Evolutionary conservation across 2,329 filamentous ascomycete species (phyloP).

Genomic region (Blastomyces gilchristii): DNA sequence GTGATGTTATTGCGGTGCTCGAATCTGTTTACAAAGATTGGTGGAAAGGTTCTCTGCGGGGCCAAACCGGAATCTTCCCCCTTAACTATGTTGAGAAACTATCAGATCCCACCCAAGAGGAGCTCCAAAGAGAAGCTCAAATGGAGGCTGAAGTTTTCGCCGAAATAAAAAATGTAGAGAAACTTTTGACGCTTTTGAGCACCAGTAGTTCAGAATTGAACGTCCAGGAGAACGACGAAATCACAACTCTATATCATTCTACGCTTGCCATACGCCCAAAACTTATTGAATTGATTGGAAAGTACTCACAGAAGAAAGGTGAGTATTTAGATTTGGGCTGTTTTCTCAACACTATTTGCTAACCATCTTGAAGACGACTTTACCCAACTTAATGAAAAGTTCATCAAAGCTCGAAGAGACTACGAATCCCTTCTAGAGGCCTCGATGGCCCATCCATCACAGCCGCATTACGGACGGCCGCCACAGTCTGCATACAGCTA

Average conservation of each 20-base stretch:
- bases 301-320: conserved; percentile 99
- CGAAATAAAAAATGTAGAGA: conserved; percentile 68
- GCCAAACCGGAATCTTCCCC: conserved; percentile 94
- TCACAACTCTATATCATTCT: conserved; percentile 80
- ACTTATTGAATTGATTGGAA: conserved; percentile 93
- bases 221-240: conserved; percentile 86
- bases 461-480: conserved; percentile 41
- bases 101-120: conserved; percentile 84
- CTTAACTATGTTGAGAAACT: conserved; percentile 98
- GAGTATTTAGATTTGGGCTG: conserved; percentile 17
- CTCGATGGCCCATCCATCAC: conserved; percentile 90
- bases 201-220: conserved; percentile 69
- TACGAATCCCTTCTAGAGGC: conserved; percentile 93
- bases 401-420: conserved; percentile 94
- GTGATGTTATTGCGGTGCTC: conserved; percentile 91
- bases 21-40: conserved; percentile 99
- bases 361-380: conserved; percentile 65
- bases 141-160: conserved; percentile 80
- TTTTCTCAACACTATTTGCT: conserved; percentile 4
- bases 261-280: conserved; percentile 92
- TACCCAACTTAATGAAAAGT: conserved; percentile 96
- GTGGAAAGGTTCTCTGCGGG: conserved; percentile 94
- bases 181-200: conserved; percentile 78
- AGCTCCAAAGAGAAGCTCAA: conserved; percentile 87
- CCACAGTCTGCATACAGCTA: conserved; percentile 31